These are phyloP conservation scores for Aspergillus coremiiformis DNA, from an alignment of 495 filamentous ascomycete species.

Conservation along the genomic window DNA sequence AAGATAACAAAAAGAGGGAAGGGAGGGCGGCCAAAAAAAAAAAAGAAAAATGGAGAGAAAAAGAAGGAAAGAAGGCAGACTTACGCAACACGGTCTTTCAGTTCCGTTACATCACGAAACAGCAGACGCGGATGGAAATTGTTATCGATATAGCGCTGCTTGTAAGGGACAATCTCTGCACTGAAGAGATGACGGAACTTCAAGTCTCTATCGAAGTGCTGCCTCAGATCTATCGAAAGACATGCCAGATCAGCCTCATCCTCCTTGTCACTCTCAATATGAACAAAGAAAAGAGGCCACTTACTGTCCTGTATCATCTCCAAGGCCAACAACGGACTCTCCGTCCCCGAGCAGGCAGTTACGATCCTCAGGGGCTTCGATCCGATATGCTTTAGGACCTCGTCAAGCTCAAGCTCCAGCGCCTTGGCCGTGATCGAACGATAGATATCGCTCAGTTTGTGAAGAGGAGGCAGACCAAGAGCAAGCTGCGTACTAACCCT, in stretches of 20 bases:
- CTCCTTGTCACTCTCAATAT: neutral
- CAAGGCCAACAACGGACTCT: slow-evolving; percentile 66
- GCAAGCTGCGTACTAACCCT: slow-evolving; percentile 16
- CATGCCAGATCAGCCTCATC: neutral
- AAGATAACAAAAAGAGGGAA: neutral
- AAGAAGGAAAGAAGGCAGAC: slow-evolving; percentile 22
- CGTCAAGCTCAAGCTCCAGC: slow-evolving; percentile 24
- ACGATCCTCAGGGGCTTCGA: slow-evolving; percentile 50
- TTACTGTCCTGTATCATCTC: slow-evolving; percentile 42
- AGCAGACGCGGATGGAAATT: slow-evolving; percentile 59
- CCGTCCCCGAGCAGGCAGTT: slow-evolving; percentile 80
- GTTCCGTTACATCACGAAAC: slow-evolving; percentile 64
- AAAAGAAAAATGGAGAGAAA: neutral
- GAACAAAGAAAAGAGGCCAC: slow-evolving; percentile 8
- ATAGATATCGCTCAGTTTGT: slow-evolving; percentile 44
- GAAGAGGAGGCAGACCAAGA: slow-evolving; percentile 36
- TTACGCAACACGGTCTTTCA: slow-evolving; percentile 50
- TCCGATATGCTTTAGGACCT: slow-evolving; percentile 31
- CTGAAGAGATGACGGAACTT: slow-evolving; percentile 62
- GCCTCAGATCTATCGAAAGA: slow-evolving; percentile 24
- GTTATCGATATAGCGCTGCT: slow-evolving; percentile 73
- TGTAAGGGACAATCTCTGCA: slow-evolving; percentile 70
- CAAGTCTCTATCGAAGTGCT: slow-evolving; percentile 21
- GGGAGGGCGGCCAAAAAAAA: neutral
- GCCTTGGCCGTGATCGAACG: slow-evolving; percentile 37